Base-by-base conservation (phyloP, 768 basidiomycete genomes). In the Butyriboletus loyo region DNA sequence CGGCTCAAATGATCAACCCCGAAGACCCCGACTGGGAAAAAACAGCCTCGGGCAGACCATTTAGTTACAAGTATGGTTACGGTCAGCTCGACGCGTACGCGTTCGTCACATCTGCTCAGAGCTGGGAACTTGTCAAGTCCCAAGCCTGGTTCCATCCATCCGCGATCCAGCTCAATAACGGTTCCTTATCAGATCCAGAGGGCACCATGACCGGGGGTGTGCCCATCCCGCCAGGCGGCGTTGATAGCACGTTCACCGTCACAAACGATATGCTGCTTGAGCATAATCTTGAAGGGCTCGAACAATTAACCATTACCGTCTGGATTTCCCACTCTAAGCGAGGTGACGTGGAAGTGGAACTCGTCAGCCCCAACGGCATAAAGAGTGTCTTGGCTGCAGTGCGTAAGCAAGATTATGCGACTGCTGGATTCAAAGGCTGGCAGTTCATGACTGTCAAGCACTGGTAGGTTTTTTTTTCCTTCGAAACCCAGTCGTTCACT, bases 391-490 rank as follows among this genome's bases (percentile, higher is more conserved):
- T 99, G 36, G 95, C 88, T 21, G 82, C 84, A 19, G 77, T 76
- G 51, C 82, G 97, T 55, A 62, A 75, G 31, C 75, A 75, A 13
- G 97, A 99, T 65, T 67, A 66, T 34, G 85, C 80, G 17, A 67
- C 62, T 5, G 78, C 76, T 9, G 96, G 97, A 9, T 96, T 80
- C 67, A 82, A 83, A n/a, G 95, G 92, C 1, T 99, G 97, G 97
- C 86, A 80, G n/a, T 99, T 99, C 68, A 98, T 98, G 94, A 83
- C 84, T 30, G 82, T 98, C 50, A 99, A 99, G 71, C 97, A 99
- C 64, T 99, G 97, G 96, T 95, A 52, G 22, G 70, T 49, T 49
- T 9, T 30, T 35, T 52, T 32, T 58, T 22, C 11, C 52, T 43
- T 19, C 41, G n/a, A 53, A 32, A 14, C 7, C 24, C 46, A 25